These are phyloP conservation scores for Allium cepa DNA, from an alignment of 106 monocot species.

Conservation along the genomic window DNA sequence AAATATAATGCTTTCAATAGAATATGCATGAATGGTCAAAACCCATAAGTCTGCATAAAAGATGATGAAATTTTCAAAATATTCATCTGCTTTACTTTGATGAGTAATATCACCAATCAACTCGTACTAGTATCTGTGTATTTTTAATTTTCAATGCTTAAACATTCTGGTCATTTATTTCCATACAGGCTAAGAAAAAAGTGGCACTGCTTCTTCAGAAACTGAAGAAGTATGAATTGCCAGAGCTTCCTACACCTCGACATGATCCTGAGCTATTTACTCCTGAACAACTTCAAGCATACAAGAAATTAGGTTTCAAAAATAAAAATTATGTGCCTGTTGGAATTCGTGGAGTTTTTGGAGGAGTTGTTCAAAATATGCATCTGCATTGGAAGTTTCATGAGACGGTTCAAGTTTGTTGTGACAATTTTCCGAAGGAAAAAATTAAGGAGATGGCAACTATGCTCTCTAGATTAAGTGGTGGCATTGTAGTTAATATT, in stretches of 20 bases:
- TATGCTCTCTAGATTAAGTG: conserved; percentile 97
- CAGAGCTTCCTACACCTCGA: conserved; percentile 81
- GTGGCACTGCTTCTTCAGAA: conserved; percentile 94
- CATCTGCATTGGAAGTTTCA: conserved; percentile 99
- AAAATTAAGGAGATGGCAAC: conserved; percentile 97
- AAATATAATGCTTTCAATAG: too few species aligned
- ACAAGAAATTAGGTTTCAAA: conserved; percentile 90
- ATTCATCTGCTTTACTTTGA: too few species aligned
- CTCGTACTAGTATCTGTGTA: too few species aligned
- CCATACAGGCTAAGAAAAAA: conserved; percentile 92
- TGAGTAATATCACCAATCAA: too few species aligned
- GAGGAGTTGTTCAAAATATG: conserved; percentile 99
- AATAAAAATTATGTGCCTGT: conserved; percentile 96
- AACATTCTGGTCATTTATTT: conserved; percentile 5
- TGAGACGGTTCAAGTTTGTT: conserved; percentile 96
- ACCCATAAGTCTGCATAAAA: too few species aligned
- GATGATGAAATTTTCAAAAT: too few species aligned
- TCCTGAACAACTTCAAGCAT: conserved; percentile 91
- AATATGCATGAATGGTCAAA: too few species aligned
- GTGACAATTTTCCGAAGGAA: conserved; percentile 95
- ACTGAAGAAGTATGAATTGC: conserved; percentile 96
- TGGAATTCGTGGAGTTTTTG: conserved; percentile 95
- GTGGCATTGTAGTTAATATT: conserved; percentile 89
- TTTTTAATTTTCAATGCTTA: background rate
- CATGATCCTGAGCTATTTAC: conserved; percentile 97